These are phyloP conservation scores for Sclerotinia glacialis DNA, from an alignment of 2,329 filamentous ascomycete genomes.

Conservation along the genomic window DNA sequence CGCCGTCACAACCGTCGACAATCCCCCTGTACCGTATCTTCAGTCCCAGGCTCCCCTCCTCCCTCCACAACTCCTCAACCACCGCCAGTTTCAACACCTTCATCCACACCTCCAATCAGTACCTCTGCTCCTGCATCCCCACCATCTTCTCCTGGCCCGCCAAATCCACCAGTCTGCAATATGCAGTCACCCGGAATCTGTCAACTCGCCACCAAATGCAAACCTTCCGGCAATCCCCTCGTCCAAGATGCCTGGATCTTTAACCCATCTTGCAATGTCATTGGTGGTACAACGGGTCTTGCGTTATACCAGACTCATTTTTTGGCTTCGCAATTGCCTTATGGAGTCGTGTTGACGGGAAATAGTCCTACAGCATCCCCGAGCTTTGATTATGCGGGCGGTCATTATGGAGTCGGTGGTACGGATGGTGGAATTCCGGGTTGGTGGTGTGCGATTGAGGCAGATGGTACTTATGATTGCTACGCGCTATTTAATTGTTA, in stretches of 20 bases:
- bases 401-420: slow-evolving; percentile 19
- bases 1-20: slow-evolving; percentile 10
- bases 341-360: slow-evolving; percentile 10
- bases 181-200: slow-evolving; percentile 17
- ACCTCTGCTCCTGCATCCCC: neutral
- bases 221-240: neutral
- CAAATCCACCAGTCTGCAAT: slow-evolving; percentile 11
- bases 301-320: slow-evolving; percentile 4
- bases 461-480: slow-evolving; percentile 18
- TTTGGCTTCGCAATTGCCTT: slow-evolving; percentile 18
- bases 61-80: slow-evolving; percentile 4
- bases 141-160: slow-evolving; percentile 16
- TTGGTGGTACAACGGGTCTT: slow-evolving; percentile 19
- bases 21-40: slow-evolving; percentile 10
- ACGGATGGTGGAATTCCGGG: slow-evolving; percentile 20
- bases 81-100: neutral
- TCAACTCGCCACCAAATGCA: slow-evolving; percentile 16
- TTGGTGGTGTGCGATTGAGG: slow-evolving; percentile 21
- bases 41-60: neutral
- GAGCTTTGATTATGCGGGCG: slow-evolving; percentile 19
- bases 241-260: slow-evolving; percentile 22
- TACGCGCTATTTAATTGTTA: slow-evolving; percentile 20
- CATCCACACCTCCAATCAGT: slow-evolving; percentile 3
- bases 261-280: slow-evolving; percentile 19
- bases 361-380: slow-evolving; percentile 20